Base-by-base conservation (phyloP, 2,329 filamentous ascomycete species). In the Tolypocladium ovalisporum region DNA sequence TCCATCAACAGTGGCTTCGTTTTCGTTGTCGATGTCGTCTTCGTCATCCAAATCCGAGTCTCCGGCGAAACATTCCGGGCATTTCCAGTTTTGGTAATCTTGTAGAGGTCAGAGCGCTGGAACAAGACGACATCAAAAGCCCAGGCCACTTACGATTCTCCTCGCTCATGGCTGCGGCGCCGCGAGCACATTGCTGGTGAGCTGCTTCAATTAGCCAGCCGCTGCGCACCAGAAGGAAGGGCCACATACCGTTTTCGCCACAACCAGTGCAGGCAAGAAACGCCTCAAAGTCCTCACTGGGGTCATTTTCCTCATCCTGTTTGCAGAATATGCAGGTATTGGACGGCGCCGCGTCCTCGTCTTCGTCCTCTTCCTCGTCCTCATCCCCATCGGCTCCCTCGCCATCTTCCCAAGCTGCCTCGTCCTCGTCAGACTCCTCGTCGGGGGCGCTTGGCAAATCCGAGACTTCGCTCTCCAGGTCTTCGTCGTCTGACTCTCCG, bases 161-260 rank as follows among this genome's bases (percentile, higher is more conserved):
- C 53, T 68, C 66, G 29, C 63, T 71, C 66, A 73, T 65, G 15
- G 71, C 69, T 22, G 65, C 71, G 74, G 84, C 82, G 69, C 88
- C 83, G 68, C 87, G 85, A 58, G 90, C 92, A 74, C 93, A 97
- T 80, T 94, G 88, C 71, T 88, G 86, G 77, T 97, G 93, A 67
- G 91, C 93, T 96, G 76, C 69, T 76, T 66, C 73, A 62, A 68
- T 81, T 66, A 79, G 74, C 64, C 62, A 62, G 66, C 60, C 10
- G 34, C 7, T 44, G 42, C 67, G 63, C 44, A 56, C 62, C 60
- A 57, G 59, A 60, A 62, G 40, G 35, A 34, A 24, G 56, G 61
- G 53, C 56, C 47, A 83, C 89, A 73, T 78, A 96, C 91, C 86
- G 72, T 90, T 88, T 68, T 93, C 88, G 62, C 86, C 86, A 72